Conservation (phyloP, 2,329 filamentous ascomycete genomes). For the Diplodia seriata region DNA sequence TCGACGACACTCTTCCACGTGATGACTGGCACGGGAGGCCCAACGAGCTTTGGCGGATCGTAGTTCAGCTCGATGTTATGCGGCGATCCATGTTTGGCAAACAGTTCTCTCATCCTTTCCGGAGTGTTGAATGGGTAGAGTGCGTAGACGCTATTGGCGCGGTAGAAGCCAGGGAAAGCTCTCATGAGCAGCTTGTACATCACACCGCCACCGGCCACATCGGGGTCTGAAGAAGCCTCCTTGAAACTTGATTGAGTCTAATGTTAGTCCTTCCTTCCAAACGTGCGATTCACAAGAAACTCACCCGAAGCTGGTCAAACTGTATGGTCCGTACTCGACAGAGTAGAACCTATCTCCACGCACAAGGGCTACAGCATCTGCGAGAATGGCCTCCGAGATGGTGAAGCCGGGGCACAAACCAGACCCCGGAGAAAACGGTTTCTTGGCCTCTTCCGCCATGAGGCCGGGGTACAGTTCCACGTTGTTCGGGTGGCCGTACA, state of each 20-base stretch:
- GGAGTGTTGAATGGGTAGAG: slow-evolving; percentile 43
- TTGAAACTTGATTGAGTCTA: slow-evolving; percentile 18
- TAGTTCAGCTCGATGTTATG: slow-evolving; percentile 38
- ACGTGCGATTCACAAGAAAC: not conserved
- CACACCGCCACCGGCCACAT: slow-evolving; percentile 34
- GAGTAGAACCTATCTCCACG: slow-evolving; percentile 38
- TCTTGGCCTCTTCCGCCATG: slow-evolving; percentile 63
- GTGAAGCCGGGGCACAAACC: slow-evolving; percentile 64
- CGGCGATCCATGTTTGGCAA: slow-evolving; percentile 33
- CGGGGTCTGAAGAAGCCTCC: slow-evolving; percentile 32
- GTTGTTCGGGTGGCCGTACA: slow-evolving; percentile 59
- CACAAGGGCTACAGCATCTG: slow-evolving; percentile 54
- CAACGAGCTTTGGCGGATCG: slow-evolving; percentile 36
- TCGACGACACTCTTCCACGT: slow-evolving; percentile 39
- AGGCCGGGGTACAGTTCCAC: slow-evolving; percentile 66
- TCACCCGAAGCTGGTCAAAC: slow-evolving; percentile 40
- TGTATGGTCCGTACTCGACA: slow-evolving; percentile 43
- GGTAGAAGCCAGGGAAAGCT: slow-evolving; percentile 38
- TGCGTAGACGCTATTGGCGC: slow-evolving; percentile 39
- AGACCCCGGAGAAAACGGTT: slow-evolving; percentile 55
- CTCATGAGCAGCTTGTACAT: slow-evolving; percentile 37
- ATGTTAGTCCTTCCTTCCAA: not conserved
- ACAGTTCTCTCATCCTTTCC: slow-evolving; percentile 35
- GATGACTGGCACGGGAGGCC: slow-evolving; percentile 35
- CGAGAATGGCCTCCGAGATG: slow-evolving; percentile 56